Evolutionary conservation across 192 early-diverging fungal species (phyloP).

Genomic region (Backusella australiensis): DNA sequence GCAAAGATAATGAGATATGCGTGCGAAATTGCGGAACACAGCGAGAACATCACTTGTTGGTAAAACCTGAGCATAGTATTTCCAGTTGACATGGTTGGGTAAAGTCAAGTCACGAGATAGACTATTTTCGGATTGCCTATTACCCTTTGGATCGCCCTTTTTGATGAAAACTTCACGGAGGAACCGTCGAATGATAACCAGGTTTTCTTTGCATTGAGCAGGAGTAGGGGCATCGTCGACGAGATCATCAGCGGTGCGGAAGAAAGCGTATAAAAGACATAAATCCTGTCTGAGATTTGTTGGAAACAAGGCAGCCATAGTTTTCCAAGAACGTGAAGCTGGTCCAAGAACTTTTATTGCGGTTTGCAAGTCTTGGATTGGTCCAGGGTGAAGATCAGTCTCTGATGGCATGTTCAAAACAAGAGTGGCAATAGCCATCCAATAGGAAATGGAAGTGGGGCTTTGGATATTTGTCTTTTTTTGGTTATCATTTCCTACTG

Average conservation of each 20-base stretch:
- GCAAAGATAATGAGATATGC: slow-evolving; percentile 28
- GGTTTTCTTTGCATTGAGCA: slow-evolving; percentile 15
- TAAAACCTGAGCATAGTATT: slow-evolving; percentile 14
- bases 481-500: neutral
- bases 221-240: slow-evolving; percentile 24
- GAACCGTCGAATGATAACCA: slow-evolving; percentile 22
- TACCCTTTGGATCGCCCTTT: neutral
- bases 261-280: slow-evolving; percentile 31
- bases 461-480: slow-evolving; percentile 11
- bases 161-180: slow-evolving; percentile 20
- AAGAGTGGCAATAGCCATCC: slow-evolving; percentile 5
- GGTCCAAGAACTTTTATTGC: slow-evolving; percentile 23
- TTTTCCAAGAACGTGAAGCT: slow-evolving; percentile 32
- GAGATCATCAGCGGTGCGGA: slow-evolving; percentile 32
- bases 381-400: slow-evolving; percentile 6
- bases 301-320: slow-evolving; percentile 33
- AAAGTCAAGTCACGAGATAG: neutral
- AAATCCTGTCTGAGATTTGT: slow-evolving; percentile 35
- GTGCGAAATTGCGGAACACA: slow-evolving; percentile 26
- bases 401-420: slow-evolving; percentile 21
- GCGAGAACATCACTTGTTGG: slow-evolving; percentile 22
- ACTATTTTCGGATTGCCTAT: neutral
- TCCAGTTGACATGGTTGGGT: slow-evolving; percentile 23
- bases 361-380: slow-evolving; percentile 24
- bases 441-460: slow-evolving; percentile 8